Percentiles rank a stretch among this genome's conserved stretches.
Evolutionary conservation across 2,329 filamentous ascomycete species (phyloP).

Genomic region (Penicillium occitanis): DNA sequence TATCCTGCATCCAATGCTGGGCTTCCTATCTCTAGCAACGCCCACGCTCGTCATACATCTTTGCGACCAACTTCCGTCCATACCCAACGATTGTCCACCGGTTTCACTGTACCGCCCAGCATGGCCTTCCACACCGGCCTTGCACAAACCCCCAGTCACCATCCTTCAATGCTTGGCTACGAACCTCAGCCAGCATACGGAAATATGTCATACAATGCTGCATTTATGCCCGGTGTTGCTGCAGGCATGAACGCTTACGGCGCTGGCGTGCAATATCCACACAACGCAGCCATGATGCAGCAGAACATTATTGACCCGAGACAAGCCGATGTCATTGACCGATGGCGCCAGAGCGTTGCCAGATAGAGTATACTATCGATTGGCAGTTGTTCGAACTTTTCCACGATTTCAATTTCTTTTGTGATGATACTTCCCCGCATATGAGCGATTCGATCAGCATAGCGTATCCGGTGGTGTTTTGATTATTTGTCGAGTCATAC

Average conservation of each 20-base stretch:
- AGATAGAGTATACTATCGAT: conserved; percentile 12
- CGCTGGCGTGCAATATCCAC: conserved; percentile 28
- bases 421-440: conserved; percentile 12
- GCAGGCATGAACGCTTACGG: conserved; percentile 28
- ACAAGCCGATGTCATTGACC: conserved; percentile 59
- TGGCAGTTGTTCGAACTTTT: conserved; percentile 1
- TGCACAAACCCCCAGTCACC: conserved; percentile 21
- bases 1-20: conserved; percentile 47
- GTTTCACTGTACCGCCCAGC: conserved; percentile 31
- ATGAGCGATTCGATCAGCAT: conserved; percentile 18
- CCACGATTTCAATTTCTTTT: conserved; percentile 17
- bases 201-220: conserved; percentile 20
- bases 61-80: conserved; percentile 8
- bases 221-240: conserved; percentile 21
- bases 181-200: conserved; percentile 23
- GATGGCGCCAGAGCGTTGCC: conserved; percentile 54
- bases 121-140: conserved; percentile 24
- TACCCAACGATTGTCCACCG: conserved; percentile 32
- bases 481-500: conserved; percentile 6
- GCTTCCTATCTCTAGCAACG: not conserved
- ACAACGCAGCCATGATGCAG: conserved; percentile 24
- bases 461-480: conserved; percentile 16
- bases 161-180: conserved; percentile 23
- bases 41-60: conserved; percentile 27
- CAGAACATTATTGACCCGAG: conserved; percentile 47